These are phyloP conservation scores for Talaromyces wortmannii DNA, from an alignment of 495 filamentous ascomycete species.

Conservation along the genomic window DNA sequence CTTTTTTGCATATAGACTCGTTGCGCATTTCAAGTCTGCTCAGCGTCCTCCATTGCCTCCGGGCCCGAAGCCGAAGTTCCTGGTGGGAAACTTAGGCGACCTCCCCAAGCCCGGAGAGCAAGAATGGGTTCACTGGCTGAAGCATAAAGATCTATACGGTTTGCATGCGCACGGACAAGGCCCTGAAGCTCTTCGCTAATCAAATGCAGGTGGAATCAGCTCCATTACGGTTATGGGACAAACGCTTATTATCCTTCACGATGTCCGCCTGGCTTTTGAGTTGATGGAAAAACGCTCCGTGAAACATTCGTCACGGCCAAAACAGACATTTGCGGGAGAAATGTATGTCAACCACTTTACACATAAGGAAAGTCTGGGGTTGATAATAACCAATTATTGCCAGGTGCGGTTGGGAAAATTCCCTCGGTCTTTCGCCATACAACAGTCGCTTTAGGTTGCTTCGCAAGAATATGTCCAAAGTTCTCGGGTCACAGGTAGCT, in stretches of 20 bases:
- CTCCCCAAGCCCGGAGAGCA: slow-evolving; percentile 25
- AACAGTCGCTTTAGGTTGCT: slow-evolving; percentile 29
- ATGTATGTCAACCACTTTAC: slow-evolving; percentile 19
- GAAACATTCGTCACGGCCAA: slow-evolving; percentile 34
- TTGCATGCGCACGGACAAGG: not conserved
- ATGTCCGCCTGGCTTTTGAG: slow-evolving; percentile 30
- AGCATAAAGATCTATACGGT: slow-evolving; percentile 43
- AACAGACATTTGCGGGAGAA: slow-evolving; percentile 27
- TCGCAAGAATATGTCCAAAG: slow-evolving; percentile 29
- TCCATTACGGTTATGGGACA: slow-evolving; percentile 41
- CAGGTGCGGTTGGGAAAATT: slow-evolving; percentile 23
- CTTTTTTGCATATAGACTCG: not conserved
- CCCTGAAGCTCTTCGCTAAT: not conserved
- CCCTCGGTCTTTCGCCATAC: slow-evolving; percentile 25
- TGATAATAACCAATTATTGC: not conserved
- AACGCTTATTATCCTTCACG: slow-evolving; percentile 41
- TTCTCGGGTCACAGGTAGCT: slow-evolving; percentile 22
- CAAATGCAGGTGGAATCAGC: slow-evolving; percentile 35
- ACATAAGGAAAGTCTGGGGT: not conserved
- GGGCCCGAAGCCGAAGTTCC: slow-evolving; percentile 30
- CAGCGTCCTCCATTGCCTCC: slow-evolving; percentile 28
- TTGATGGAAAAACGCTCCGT: slow-evolving; percentile 29
- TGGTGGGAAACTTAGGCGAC: slow-evolving; percentile 41
- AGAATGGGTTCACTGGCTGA: slow-evolving; percentile 41
- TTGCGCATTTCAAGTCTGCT: not conserved